phyloP scores from a whole-genome alignment of 257 asterid genomes.

The Solanum rostratum region DNA sequence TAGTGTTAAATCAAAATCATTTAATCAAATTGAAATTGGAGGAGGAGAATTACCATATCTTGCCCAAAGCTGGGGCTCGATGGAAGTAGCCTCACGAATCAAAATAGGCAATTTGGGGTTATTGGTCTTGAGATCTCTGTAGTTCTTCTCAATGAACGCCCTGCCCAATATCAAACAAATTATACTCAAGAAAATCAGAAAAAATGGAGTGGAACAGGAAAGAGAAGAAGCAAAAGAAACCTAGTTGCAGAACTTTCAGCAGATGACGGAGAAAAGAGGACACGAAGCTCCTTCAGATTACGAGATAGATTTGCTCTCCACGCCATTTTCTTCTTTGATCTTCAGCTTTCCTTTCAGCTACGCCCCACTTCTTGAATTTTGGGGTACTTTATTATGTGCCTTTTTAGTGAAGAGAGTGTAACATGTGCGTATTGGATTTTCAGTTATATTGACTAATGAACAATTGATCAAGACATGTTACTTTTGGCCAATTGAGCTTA shows the following conservation, averaged over 20 bases:
- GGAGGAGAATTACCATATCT: conserved; percentile 49
- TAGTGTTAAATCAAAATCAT: neutral
- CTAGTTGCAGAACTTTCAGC: conserved; percentile 62
- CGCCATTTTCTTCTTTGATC: conserved; percentile 34
- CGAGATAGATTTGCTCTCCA: conserved; percentile 70
- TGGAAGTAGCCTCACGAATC: conserved; percentile 72
- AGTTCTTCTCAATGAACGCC: conserved; percentile 58
- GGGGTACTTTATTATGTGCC: too few species aligned
- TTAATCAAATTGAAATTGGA: too few species aligned
- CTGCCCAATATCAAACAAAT: neutral
- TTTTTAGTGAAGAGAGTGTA: too few species aligned
- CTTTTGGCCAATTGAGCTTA: too few species aligned
- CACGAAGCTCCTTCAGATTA: conserved; percentile 74
- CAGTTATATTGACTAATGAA: too few species aligned
- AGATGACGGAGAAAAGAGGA: conserved; percentile 53
- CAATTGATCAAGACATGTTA: too few species aligned
- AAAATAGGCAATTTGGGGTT: conserved; percentile 75
- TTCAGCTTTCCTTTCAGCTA: neutral
- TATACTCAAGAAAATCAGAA: neutral
- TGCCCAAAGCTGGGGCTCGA: conserved; percentile 94
- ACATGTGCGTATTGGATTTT: too few species aligned
- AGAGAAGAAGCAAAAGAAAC: neutral
- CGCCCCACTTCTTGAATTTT: neutral
- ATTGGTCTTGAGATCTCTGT: conserved; percentile 74
- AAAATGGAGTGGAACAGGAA: neutral